A percentile compares a stretch with the other conserved stretches of the same genome.
phyloP scores from a whole-genome alignment of 106 monocot genomes.

The Posidonia australis region DNA sequence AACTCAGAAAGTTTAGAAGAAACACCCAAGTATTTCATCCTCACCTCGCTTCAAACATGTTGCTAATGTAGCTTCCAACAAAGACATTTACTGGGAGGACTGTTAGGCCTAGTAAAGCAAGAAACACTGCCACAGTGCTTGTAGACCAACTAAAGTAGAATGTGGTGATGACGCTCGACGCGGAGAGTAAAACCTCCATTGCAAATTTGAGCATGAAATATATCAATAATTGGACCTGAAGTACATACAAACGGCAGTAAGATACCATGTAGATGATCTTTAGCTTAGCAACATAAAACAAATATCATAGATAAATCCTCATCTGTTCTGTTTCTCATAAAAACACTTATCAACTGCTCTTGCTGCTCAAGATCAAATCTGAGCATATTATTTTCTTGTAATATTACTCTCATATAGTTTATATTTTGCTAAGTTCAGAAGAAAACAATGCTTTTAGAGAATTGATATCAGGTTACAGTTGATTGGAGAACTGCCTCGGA shows the following conservation, averaged over 20 bases:
- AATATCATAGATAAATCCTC: no score
- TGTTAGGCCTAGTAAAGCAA: conserved; percentile 79
- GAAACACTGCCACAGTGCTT: conserved; percentile 76
- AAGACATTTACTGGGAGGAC: conserved; percentile 89
- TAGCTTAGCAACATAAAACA: neutral
- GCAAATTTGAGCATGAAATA: conserved; percentile 99
- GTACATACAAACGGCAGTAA: conserved; percentile 5
- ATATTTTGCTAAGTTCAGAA: no score
- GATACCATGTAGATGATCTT: neutral
- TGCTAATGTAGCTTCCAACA: conserved; percentile 86
- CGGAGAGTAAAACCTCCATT: conserved; percentile 94
- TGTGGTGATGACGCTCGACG: conserved; percentile 80
- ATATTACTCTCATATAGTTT: no score
- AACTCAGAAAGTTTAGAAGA: neutral
- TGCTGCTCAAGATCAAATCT: no score
- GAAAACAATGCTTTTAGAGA: no score
- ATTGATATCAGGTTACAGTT: no score
- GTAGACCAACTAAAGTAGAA: conserved; percentile 84
- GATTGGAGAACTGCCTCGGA: no score
- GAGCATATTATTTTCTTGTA: no score
- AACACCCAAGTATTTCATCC: neutral
- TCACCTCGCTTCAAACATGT: conserved; percentile 98
- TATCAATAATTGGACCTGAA: conserved; percentile 84
- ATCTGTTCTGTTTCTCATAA: no score
- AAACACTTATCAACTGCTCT: neutral